Conservation (phyloP, 2,329 filamentous ascomycete species). For the Ophiostoma ips region DNA sequence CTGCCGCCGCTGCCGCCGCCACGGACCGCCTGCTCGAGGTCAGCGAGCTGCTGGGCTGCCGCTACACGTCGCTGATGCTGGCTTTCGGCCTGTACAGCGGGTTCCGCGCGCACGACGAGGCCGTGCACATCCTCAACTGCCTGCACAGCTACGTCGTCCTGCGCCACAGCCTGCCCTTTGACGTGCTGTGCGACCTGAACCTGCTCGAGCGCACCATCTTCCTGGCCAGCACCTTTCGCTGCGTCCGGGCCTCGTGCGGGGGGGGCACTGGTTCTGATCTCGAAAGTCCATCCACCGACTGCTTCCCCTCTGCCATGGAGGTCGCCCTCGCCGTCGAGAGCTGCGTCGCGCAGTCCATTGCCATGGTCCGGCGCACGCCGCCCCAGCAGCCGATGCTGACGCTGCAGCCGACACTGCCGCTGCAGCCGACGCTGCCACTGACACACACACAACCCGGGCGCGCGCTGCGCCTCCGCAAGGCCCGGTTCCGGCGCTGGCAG, state of each 20-base stretch:
- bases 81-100: background rate
- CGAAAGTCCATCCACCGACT: background rate
- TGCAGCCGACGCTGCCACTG: background rate
- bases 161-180: background rate
- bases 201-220: slow-evolving; percentile 3
- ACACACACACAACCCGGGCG: too few relatives aligned
- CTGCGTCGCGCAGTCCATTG: background rate
- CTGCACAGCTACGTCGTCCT: background rate
- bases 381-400: background rate
- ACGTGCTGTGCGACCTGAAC: background rate
- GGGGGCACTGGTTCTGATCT: too few relatives aligned
- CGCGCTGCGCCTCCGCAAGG: too few relatives aligned
- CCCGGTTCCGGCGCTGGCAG: too few relatives aligned
- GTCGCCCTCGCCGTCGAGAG: background rate
- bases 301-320: slow-evolving; percentile 1
- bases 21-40: background rate
- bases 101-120: background rate
- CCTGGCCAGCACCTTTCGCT: background rate
- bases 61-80: slow-evolving; percentile 1
- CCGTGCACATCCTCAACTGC: background rate
- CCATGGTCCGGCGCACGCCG: too few relatives aligned
- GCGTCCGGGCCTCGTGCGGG: background rate
- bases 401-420: too few relatives aligned
- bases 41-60: background rate
- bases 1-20: background rate